Evolutionary conservation across 495 filamentous ascomycete species (phyloP), one percentile per base, ranked within the genome.

Genomic region (Cairneyella variabilis): DNA sequence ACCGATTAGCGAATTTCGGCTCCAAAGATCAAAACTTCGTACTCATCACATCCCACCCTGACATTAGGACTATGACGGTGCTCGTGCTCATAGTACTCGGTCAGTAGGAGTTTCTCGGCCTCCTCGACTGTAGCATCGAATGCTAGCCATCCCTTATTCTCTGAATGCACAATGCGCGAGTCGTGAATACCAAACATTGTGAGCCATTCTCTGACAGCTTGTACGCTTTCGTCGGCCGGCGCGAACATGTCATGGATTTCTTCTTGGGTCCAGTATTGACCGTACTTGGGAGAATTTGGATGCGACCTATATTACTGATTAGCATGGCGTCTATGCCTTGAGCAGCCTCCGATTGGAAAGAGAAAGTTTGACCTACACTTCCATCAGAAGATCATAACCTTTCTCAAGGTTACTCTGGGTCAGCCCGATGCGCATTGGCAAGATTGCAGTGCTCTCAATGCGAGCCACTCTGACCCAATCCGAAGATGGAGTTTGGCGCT

Each of bases 351-450:
- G n/a, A 34, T 8, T 20, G 18, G 16, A 34, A 36, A 36, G 9
- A 40, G 40, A 26, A 34, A 45, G 11, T n/a, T 39, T 1, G 14
- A 69, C 61, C 61, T 66, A 72, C 42, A 81, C 63, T 43, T 75
- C 66, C 74, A 79, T 79, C 3, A 82, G 66, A 27, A 71, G 69
- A n/a, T 77, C 74, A 59, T 78, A 66, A 1, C 70, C 75, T 25
- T 66, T 59, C 28, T 78, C 71, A 18, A 79, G 45, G 38, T 79
- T 80, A n/a, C 61, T 67, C 59, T 82, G 78, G 8, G 64, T 70
- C 57, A 82, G 53, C 5, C 71, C 78, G 51, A 82, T 77, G 18
- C 74, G 67, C 23, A 82, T 71, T 2, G 76, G 74, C 2, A 81
- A 23, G 16, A 52, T 41, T 0, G 71, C 59, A 6, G 21, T 41